phyloP scores from a whole-genome alignment of 306 rosid genomes.

The Corylus heterophylla region DNA sequence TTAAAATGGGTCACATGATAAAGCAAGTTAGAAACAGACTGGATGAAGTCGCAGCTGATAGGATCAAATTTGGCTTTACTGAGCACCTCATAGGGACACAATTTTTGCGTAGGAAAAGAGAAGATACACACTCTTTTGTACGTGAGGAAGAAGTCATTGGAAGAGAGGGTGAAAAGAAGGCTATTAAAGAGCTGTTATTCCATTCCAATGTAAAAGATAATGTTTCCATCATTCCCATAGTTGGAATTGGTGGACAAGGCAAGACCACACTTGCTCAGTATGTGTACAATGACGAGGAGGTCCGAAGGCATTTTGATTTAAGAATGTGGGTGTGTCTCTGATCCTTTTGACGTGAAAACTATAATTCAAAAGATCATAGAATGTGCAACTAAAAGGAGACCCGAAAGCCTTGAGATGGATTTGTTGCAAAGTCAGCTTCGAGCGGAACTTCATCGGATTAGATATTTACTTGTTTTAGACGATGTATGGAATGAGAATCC shows the following conservation, averaged over 20 bases:
- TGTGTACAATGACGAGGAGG: not conserved
- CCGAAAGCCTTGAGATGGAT: not conserved
- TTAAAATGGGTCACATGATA: not conserved
- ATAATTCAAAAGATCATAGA: not conserved
- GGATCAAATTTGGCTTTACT: not conserved
- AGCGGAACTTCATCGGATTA: not conserved
- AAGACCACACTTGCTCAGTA: conserved; percentile 25
- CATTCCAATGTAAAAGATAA: not conserved
- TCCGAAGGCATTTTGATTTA: not conserved
- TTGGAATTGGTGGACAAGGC: conserved; percentile 26
- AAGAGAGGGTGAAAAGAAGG: conserved; percentile 16
- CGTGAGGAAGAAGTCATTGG: not conserved
- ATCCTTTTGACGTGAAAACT: not conserved
- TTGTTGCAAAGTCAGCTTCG: not conserved
- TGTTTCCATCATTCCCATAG: not conserved
- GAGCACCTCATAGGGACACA: no score
- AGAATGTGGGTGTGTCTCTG: not conserved
- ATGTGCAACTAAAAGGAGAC: not conserved
- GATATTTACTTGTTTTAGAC: conserved; percentile 11
- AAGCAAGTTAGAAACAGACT: not conserved
- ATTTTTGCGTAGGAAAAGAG: not conserved
- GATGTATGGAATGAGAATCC: conserved; percentile 6
- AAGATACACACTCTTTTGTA: conserved; percentile 5
- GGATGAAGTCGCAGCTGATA: no score
- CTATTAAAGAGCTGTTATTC: not conserved